These are phyloP conservation scores for Peronospora tabacina DNA, from an alignment of 352 stramenopile genomes.

Conservation along the genomic window DNA sequence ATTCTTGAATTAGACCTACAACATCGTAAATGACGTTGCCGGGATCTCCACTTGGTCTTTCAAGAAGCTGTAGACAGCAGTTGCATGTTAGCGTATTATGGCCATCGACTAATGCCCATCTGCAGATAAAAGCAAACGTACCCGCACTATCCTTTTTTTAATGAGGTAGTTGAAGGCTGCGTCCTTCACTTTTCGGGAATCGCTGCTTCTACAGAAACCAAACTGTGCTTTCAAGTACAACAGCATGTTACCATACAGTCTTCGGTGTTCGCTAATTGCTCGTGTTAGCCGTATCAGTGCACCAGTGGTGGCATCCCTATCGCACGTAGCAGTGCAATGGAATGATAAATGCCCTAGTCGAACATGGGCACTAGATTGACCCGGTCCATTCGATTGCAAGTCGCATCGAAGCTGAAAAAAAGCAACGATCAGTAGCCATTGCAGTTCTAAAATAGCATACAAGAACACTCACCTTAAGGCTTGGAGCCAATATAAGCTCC, in stretches of 20 bases:
- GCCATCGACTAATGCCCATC: not conserved
- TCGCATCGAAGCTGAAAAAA: conserved; percentile 44
- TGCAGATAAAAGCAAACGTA: conserved; percentile 15
- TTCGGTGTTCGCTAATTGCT: conserved; percentile 32
- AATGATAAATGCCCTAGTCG: conserved; percentile 43
- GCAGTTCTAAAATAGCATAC: not conserved
- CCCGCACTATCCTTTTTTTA: conserved; percentile 33
- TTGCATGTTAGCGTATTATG: conserved; percentile 8
- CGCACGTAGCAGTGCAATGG: conserved; percentile 21
- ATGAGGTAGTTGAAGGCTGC: conserved; percentile 43
- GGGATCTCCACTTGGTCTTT: conserved; percentile 14
- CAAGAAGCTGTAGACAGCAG: conserved; percentile 19
- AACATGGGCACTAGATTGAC: conserved; percentile 25
- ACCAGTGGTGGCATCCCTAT: conserved; percentile 45
- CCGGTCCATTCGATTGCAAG: conserved; percentile 12
- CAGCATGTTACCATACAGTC: conserved; percentile 41
- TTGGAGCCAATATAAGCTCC: conserved; percentile 46
- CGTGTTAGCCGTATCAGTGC: conserved; percentile 35
- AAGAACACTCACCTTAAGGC: conserved; percentile 40
- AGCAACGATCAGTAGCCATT: conserved; percentile 11
- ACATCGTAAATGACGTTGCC: conserved; percentile 29
- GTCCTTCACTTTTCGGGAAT: conserved; percentile 41
- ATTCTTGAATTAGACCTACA: conserved; percentile 31
- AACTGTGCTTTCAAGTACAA: conserved; percentile 37
- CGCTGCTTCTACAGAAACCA: conserved; percentile 29